Percentiles rank a stretch among this genome's conserved stretches.
These are phyloP conservation scores for Pythium oligandrum DNA, from an alignment of 352 stramenopile genomes.

Conservation along the genomic window DNA sequence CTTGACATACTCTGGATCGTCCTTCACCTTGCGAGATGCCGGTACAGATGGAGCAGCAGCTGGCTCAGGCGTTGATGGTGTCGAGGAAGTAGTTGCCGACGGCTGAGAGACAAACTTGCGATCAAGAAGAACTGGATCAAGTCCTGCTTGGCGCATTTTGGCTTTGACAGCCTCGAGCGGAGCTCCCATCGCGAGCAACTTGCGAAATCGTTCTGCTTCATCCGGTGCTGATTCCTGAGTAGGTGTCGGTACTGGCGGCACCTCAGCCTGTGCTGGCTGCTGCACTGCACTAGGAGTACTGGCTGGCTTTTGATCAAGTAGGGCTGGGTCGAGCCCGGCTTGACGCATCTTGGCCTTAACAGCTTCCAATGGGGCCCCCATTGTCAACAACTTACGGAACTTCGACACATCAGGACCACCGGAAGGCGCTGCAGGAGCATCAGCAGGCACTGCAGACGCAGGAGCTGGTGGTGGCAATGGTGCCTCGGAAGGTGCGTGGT, in stretches of 20 bases:
- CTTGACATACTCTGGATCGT: slow-evolving; percentile 25
- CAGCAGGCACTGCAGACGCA: background rate
- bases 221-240: background rate
- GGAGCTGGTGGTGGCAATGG: background rate
- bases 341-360: slow-evolving; percentile 67
- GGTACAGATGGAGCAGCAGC: background rate
- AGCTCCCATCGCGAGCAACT: slow-evolving; percentile 47
- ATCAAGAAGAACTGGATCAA: slow-evolving; percentile 59
- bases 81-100: slow-evolving; percentile 14
- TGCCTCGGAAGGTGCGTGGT: slow-evolving; percentile 1
- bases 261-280: background rate
- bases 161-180: slow-evolving; percentile 43
- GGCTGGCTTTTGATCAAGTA: slow-evolving; percentile 38
- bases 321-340: slow-evolving; percentile 48
- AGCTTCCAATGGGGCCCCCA: slow-evolving; percentile 75
- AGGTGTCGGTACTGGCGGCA: background rate
- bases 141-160: slow-evolving; percentile 54
- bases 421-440: background rate
- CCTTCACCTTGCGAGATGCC: slow-evolving; percentile 2
- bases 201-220: slow-evolving; percentile 50
- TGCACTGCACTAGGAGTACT: slow-evolving; percentile 31
- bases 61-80: background rate
- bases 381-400: slow-evolving; percentile 92
- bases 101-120: slow-evolving; percentile 5
- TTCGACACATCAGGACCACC: slow-evolving; percentile 35